A percentile compares a stretch with the other conserved stretches of the same genome.
phyloP scores from a whole-genome alignment of 257 asterid genomes.

The Cinchona pubescens region DNA sequence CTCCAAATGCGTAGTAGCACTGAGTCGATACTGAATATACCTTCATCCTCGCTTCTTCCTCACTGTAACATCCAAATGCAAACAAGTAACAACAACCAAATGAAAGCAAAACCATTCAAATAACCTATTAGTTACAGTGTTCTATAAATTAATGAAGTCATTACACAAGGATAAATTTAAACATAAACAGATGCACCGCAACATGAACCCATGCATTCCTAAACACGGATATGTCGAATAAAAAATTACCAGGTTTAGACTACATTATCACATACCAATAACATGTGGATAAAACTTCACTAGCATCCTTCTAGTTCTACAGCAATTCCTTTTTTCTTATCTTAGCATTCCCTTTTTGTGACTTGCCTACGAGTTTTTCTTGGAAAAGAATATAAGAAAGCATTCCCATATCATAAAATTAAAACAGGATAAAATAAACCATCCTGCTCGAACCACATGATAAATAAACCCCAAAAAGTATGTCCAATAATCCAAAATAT shows the following conservation, averaged over 20 bases:
- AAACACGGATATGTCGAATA: background rate
- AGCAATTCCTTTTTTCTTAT: background rate
- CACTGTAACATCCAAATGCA: conserved; percentile 37
- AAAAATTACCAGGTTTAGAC: background rate
- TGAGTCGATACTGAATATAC: conserved; percentile 81
- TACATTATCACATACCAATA: background rate
- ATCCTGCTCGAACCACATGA: background rate
- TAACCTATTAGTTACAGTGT: background rate
- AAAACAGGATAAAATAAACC: too few species aligned
- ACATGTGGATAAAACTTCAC: background rate
- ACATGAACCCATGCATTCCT: background rate
- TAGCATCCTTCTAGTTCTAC: background rate
- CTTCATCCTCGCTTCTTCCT: conserved; percentile 93
- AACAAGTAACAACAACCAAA: background rate
- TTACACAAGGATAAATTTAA: background rate
- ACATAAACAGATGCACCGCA: background rate
- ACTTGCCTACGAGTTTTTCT: background rate
- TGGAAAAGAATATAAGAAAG: background rate
- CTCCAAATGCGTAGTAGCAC: conserved; percentile 95
- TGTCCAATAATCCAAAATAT: background rate
- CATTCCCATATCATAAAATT: background rate
- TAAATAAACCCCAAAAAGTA: background rate
- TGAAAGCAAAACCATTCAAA: background rate
- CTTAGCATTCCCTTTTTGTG: background rate
- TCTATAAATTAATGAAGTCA: background rate